These are phyloP conservation scores for Tylopilus subfusipes DNA, from an alignment of 768 basidiomycete genomes.

Conservation along the genomic window DNA sequence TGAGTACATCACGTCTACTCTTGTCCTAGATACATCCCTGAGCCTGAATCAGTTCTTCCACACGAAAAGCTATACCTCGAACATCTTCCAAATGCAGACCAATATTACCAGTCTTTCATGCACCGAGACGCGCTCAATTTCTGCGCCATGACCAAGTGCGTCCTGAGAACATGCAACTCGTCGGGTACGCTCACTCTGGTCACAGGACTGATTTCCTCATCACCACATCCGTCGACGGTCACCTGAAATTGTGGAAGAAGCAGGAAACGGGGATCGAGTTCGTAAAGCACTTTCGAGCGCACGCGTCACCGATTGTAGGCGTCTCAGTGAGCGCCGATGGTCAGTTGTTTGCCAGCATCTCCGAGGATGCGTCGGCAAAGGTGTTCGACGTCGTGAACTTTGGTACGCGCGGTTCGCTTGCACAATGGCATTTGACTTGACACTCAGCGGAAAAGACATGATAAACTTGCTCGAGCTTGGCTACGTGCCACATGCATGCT, in stretches of 20 bases:
- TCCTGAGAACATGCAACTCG: background rate
- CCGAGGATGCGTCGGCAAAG: constrained; percentile 89
- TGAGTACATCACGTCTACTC: constrained; percentile 32
- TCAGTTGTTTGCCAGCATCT: constrained; percentile 84
- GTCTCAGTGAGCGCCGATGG: constrained; percentile 91
- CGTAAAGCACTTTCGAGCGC: constrained; percentile 96
- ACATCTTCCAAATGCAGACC: constrained; percentile 86
- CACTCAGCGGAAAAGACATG: constrained; percentile 65
- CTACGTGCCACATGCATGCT: constrained; percentile 82
- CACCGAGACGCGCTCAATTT: constrained; percentile 92
- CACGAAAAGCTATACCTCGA: constrained; percentile 93
- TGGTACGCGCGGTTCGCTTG: constrained; percentile 51
- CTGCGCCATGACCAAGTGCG: constrained; percentile 82
- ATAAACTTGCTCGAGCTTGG: constrained; percentile 95
- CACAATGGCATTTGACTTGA: background rate
- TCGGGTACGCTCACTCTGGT: constrained; percentile 4
- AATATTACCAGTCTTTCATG: constrained; percentile 98
- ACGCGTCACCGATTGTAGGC: constrained; percentile 70
- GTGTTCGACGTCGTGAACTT: constrained; percentile 98
- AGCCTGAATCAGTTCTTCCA: constrained; percentile 63
- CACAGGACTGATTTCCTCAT: constrained; percentile 86
- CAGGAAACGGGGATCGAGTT: constrained; percentile 95
- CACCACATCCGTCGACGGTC: constrained; percentile 93
- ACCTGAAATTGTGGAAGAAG: constrained; percentile 99
- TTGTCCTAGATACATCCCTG: background rate